Evolutionary conservation across 2,329 filamentous ascomycete species (phyloP), one percentile per base, ranked within the genome.

Genomic region (Cercospora zeae-maydis): DNA sequence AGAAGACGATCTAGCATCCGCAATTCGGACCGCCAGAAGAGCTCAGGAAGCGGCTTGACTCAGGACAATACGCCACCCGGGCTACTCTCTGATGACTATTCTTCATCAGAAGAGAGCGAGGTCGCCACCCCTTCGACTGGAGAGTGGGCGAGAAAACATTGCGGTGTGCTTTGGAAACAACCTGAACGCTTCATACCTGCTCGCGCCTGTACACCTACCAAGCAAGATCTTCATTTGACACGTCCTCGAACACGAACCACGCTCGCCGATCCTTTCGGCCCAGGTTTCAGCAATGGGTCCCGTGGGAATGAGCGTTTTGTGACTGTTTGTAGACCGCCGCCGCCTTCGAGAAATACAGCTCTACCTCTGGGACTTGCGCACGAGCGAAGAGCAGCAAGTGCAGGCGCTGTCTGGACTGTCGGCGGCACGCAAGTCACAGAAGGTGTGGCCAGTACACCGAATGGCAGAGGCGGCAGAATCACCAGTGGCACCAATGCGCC

Each of bases 351-450:
- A 56, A 53, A 33, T 64, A 19, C 39, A 61, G n/a, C 34, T 58
- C 21, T 42, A 49, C 13, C 53, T 30, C 30, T 27, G 21, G 59
- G 59, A 14, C 53, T 62, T 42, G 19, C 36, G 9, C 21, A 61
- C 14, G 54, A 59, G 21, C 54, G 54, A 21, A 59, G 71, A 56
- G 66, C 67, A 72, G 79, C 86, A 64, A 93, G 89, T 73, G 78
- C 82, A 65, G 88, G 89, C 2, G 83, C 87, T 9, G 82, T 93
- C 16, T 96, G 91, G 91, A 85, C 86, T 16, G 86, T 95, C 10
- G 90, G 91, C 27, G 89, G 90, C n/a, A 73, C 85, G 9, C 78
- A 70, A 6, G 71, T 74, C 11, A 73, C 73, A 14, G 74, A 75
- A 58, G 74, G 74, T 13, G 72, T 76, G n/a, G 67, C 71, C 37